These are phyloP conservation scores for Globisporangium alternatum DNA, from an alignment of 352 stramenopile genomes.

Conservation along the genomic window DNA sequence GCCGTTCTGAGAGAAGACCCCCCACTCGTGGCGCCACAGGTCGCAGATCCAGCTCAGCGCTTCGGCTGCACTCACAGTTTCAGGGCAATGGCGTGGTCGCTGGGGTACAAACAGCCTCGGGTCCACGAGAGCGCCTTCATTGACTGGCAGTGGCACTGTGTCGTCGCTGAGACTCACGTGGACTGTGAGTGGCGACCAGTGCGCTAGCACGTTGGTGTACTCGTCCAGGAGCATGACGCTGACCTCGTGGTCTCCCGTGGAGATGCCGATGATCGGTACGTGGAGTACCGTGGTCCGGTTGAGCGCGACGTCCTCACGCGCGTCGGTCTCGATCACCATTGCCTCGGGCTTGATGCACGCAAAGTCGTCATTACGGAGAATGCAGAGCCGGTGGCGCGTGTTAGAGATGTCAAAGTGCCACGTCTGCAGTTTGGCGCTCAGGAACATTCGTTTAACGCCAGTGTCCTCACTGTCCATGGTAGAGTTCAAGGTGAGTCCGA, in stretches of 20 bases:
- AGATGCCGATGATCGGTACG: conserved; percentile 32
- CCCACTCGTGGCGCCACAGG: conserved; percentile 66
- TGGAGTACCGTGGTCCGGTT: conserved; percentile 29
- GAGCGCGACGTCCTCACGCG: conserved; percentile 9
- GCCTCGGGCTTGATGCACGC: conserved; percentile 32
- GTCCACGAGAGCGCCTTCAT: conserved; percentile 22
- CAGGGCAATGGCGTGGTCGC: conserved; percentile 21
- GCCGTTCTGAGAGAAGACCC: conserved; percentile 61
- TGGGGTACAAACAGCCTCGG: conserved; percentile 22
- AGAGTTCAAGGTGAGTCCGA: conserved; percentile 17
- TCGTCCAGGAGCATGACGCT: conserved; percentile 43
- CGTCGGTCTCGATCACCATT: conserved; percentile 25
- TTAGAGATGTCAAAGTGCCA: conserved; percentile 43
- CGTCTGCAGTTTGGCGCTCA: conserved; percentile 33
- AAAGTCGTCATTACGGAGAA: conserved; percentile 42
- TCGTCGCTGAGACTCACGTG: conserved; percentile 4
- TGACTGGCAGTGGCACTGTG: background rate
- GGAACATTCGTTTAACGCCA: conserved; percentile 5
- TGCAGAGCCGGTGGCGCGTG: conserved; percentile 33
- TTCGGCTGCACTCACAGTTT: conserved; percentile 2
- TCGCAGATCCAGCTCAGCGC: conserved; percentile 47
- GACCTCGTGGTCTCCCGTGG: conserved; percentile 26
- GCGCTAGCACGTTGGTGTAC: conserved; percentile 39
- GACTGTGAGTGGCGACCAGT: conserved; percentile 21
- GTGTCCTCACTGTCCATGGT: background rate